Evolutionary conservation across 1,284 basidiomycete genomes (phyloP).

Genomic region (Cutaneotrichosporon cutaneum): DNA sequence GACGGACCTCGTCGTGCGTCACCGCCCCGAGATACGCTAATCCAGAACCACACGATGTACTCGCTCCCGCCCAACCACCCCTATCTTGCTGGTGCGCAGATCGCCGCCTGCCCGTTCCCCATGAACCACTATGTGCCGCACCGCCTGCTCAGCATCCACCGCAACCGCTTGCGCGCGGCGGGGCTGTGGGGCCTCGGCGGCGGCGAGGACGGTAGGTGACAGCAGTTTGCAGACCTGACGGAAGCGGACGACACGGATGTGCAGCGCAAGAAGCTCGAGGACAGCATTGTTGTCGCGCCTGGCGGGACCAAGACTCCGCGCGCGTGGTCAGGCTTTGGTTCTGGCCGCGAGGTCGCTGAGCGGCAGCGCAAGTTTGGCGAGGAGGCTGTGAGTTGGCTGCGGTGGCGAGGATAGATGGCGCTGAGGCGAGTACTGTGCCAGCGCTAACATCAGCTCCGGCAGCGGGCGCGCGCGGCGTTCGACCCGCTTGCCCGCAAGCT

Average conservation of each 20-base stretch:
- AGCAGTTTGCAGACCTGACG: conserved; percentile 11
- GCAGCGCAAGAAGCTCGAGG: conserved; percentile 34
- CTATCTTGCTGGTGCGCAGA: conserved; percentile 35
- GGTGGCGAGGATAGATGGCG: neutral
- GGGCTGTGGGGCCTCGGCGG: conserved; percentile 49
- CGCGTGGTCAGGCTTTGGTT: conserved; percentile 40
- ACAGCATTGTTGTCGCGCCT: conserved; percentile 38
- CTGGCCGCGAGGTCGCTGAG: conserved; percentile 36
- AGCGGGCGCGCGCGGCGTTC: conserved; percentile 29
- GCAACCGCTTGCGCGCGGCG: conserved; percentile 39
- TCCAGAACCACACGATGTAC: conserved; percentile 49
- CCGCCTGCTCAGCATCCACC: conserved; percentile 37
- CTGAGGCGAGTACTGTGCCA: too few species aligned
- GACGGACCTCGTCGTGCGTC: conserved; percentile 45
- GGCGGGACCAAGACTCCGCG: conserved; percentile 41
- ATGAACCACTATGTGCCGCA: conserved; percentile 46
- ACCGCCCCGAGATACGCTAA: neutral
- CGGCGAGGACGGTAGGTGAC: conserved; percentile 27
- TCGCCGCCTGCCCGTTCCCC: conserved; percentile 35
- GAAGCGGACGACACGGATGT: conserved; percentile 34
- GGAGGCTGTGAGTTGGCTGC: conserved; percentile 32
- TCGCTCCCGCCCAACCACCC: conserved; percentile 47
- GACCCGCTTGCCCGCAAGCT: conserved; percentile 39
- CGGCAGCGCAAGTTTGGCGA: conserved; percentile 41
- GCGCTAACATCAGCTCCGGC: conserved; percentile 8